These are phyloP conservation scores for Torulaspora quercuum DNA, from an alignment of 805 yeast species.

Conservation along the genomic window DNA sequence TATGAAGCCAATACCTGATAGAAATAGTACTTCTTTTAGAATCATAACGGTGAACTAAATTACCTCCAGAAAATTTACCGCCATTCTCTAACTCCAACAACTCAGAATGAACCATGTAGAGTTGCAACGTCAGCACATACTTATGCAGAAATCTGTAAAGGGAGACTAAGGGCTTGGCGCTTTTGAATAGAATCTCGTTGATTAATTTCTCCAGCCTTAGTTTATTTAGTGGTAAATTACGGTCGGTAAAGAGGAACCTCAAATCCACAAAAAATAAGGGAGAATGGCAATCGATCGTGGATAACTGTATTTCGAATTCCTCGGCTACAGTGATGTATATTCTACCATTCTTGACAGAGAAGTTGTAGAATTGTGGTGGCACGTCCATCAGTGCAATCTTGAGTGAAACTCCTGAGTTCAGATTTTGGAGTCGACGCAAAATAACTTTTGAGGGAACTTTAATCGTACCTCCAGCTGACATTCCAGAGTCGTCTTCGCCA, in stretches of 20 bases:
- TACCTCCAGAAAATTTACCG: conserved; percentile 37
- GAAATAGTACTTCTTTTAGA: conserved; percentile 33
- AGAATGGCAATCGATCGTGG: conserved; percentile 63
- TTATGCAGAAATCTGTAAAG: conserved; percentile 35
- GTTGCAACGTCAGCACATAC: conserved; percentile 34
- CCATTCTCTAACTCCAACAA: conserved; percentile 27
- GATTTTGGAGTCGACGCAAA: conserved; percentile 57
- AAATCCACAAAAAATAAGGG: conserved; percentile 80
- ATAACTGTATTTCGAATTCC: conserved; percentile 73
- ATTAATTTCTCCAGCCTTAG: conserved; percentile 32
- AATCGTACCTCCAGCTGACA: conserved; percentile 14
- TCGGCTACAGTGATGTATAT: conserved; percentile 59
- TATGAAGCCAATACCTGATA: conserved; percentile 36
- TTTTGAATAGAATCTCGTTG: conserved; percentile 33
- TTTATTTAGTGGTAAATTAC: conserved; percentile 30
- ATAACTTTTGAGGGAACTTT: conserved; percentile 52
- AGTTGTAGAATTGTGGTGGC: conserved; percentile 62
- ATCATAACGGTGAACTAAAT: conserved; percentile 34
- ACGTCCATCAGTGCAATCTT: conserved; percentile 68
- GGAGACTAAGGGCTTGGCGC: conserved; percentile 28
- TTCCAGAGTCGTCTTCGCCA: conserved; percentile 21
- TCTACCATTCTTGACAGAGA: conserved; percentile 71
- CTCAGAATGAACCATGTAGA: conserved; percentile 35
- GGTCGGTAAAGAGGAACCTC: conserved; percentile 48
- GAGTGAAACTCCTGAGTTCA: conserved; percentile 70